Percentiles rank a stretch among this genome's conserved stretches.
Conservation (phyloP, 441 rosid species). For the Aleurites moluccanus region DNA sequence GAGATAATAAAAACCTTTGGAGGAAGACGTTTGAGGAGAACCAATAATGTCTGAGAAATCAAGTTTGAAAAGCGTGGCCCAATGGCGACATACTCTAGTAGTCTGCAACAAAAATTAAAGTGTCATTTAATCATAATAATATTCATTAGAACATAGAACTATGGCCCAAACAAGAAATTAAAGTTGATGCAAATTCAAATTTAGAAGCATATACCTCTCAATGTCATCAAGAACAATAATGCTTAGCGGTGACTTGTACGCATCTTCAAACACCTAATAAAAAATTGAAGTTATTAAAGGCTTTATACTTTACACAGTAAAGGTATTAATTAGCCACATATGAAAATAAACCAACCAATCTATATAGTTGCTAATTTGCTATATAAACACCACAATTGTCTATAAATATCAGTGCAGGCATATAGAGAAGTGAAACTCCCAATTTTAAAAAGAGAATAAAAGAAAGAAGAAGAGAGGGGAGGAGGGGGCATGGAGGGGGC, state of each 20-base stretch:
- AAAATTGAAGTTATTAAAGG: conserved; percentile 15
- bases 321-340: conserved; percentile 11
- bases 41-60: conserved; percentile 86
- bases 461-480: background rate
- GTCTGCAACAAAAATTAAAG: conserved; percentile 45
- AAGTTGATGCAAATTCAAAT: background rate
- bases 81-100: conserved; percentile 87
- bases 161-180: background rate
- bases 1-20: conserved; percentile 62
- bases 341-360: conserved; percentile 17
- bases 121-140: background rate
- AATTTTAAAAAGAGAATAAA: background rate
- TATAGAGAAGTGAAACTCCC: conserved; percentile 7
- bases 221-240: conserved; percentile 92
- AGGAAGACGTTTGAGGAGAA: conserved; percentile 88
- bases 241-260: conserved; percentile 95
- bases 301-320: background rate
- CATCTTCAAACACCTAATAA: conserved; percentile 91
- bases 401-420: background rate
- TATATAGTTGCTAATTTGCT: conserved; percentile 4
- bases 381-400: conserved; percentile 4
- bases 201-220: conserved; percentile 61
- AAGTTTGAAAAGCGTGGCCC: conserved; percentile 97
- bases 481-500: background rate
- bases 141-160: background rate